Conservation (phyloP, 1,139 yeast species). For the Debaryomyces sp. region DNA sequence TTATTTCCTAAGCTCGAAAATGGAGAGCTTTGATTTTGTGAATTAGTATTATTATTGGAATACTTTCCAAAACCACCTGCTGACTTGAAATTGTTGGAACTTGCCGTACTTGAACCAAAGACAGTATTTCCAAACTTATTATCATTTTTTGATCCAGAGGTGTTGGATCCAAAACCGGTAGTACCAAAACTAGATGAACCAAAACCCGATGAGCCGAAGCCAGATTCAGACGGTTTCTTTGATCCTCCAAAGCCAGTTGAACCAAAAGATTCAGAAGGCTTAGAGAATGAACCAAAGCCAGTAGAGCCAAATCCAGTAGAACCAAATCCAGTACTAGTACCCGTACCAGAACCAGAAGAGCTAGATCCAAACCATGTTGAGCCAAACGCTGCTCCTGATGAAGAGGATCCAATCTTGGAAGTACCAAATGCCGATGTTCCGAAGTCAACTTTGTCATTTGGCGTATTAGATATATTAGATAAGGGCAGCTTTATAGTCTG, state of each 20-base stretch:
- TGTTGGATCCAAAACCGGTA: slow-evolving; percentile 17
- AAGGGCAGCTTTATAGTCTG: background rate
- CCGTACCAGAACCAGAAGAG: slow-evolving; percentile 10
- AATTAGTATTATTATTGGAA: background rate
- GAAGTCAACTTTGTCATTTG: background rate
- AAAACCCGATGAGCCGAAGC: slow-evolving; percentile 16
- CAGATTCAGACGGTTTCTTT: slow-evolving; percentile 5
- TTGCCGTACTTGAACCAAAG: background rate
- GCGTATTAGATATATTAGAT: background rate
- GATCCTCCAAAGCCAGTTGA: slow-evolving; percentile 7
- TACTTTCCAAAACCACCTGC: slow-evolving; percentile 9
- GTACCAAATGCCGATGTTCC: background rate
- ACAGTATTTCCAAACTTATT: background rate
- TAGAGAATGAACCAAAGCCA: slow-evolving; percentile 9
- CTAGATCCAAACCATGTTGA: slow-evolving; percentile 14
- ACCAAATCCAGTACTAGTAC: background rate
- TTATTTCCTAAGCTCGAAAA: slow-evolving; percentile 5
- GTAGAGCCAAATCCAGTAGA: slow-evolving; percentile 20
- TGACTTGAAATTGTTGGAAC: background rate
- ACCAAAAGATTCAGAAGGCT: background rate
- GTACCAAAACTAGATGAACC: slow-evolving; percentile 17
- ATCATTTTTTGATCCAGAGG: slow-evolving; percentile 14
- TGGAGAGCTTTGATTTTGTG: slow-evolving; percentile 1
- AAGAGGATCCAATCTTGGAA: background rate
- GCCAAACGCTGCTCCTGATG: background rate